Conservation (phyloP, 2,329 filamentous ascomycete genomes). For the Laburnicola sp. region DNA sequence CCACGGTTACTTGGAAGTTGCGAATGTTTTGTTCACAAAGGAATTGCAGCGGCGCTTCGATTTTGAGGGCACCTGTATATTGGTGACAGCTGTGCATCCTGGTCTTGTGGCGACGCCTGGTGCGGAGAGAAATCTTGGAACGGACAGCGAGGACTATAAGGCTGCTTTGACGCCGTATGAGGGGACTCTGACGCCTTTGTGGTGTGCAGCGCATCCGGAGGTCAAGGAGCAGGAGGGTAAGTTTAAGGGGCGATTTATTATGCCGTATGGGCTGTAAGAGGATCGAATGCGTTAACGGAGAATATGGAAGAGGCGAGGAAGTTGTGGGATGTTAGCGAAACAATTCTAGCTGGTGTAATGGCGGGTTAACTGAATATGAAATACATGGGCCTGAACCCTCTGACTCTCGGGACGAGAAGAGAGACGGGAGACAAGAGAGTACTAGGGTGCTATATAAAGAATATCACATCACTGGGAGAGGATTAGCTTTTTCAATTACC, state of each 20-base stretch:
- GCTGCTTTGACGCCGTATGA: constrained; percentile 6
- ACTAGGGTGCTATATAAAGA: no score
- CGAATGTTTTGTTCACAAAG: constrained; percentile 49
- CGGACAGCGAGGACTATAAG: constrained; percentile 3
- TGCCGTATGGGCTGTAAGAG: constrained; percentile 10
- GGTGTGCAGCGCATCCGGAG: constrained; percentile 15
- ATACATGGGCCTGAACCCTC: no score
- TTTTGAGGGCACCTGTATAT: constrained; percentile 9
- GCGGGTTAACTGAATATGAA: background rate
- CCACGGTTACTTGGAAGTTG: constrained; percentile 52
- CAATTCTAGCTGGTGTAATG: constrained; percentile 1
- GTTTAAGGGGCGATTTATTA: constrained; percentile 13
- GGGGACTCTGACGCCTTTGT: constrained; percentile 17
- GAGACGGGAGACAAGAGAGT: no score
- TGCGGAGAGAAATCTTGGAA: constrained; percentile 1
- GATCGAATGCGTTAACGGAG: background rate
- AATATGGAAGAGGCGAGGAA: constrained; percentile 6
- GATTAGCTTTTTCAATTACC: no score
- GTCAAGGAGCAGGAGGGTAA: constrained; percentile 6
- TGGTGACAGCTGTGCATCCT: constrained; percentile 14
- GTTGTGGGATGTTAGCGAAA: constrained; percentile 15
- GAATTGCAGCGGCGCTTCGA: constrained; percentile 41
- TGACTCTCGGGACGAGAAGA: no score
- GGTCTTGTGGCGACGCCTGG: constrained; percentile 14
- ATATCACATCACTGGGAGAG: no score